A percentile compares a stretch with the other conserved stretches of the same genome.
phyloP scores from a whole-genome alignment of 23 red algal genomes.

The Gracilariopsis chorda region DNA sequence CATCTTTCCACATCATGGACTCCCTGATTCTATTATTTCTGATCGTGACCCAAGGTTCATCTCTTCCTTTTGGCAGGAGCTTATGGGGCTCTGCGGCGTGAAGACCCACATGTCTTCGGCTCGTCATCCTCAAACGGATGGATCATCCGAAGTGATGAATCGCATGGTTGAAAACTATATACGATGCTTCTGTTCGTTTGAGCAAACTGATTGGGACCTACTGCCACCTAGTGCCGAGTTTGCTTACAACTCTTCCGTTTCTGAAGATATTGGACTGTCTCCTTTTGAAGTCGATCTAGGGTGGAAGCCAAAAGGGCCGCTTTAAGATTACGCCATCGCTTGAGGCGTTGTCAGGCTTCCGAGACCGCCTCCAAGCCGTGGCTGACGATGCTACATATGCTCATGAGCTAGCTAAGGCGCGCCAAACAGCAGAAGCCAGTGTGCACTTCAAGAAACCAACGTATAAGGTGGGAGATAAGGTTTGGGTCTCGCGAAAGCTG shows the following conservation, averaged over 20 bases:
- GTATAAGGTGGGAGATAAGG: neutral
- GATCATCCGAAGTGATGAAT: constrained; percentile 11
- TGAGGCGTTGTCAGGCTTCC: neutral
- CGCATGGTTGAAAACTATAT: constrained; percentile 13
- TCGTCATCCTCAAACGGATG: neutral
- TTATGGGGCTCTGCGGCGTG: neutral
- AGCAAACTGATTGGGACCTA: constrained; percentile 28
- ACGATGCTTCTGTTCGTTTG: neutral
- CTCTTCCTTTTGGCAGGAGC: neutral
- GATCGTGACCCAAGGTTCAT: neutral
- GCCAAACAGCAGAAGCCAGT: neutral
- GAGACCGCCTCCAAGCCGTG: neutral
- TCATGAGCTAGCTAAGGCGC: constrained; percentile 1
- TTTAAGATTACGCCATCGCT: too few relatives aligned
- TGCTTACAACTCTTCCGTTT: neutral
- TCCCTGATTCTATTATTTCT: constrained; percentile 24
- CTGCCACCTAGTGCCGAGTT: neutral
- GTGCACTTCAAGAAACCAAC: neutral
- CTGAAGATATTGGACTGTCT: neutral
- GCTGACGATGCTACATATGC: neutral
- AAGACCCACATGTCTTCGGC: neutral
- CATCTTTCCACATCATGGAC: constrained; percentile 31
- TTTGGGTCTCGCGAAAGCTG: neutral
- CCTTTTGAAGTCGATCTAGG: constrained; percentile 4
- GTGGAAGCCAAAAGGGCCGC: neutral